Evolutionary conservation across 176 grass and related monocot genomes (phyloP).

Genomic region (Eragrostis nindensis): DNA sequence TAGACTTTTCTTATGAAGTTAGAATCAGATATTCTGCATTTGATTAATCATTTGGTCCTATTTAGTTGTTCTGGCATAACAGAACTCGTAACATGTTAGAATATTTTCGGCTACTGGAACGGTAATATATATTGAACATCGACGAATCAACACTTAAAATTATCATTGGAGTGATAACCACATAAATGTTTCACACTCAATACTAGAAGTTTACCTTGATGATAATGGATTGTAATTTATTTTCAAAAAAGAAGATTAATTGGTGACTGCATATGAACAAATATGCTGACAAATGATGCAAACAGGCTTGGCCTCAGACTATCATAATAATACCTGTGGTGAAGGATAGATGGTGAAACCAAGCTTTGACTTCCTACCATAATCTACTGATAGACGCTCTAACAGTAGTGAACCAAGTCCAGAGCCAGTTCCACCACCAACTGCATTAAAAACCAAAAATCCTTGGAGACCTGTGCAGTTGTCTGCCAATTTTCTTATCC

Average conservation of each 20-base stretch:
- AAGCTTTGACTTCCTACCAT: conserved; percentile 86
- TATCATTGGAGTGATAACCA: neutral
- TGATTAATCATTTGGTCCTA: neutral
- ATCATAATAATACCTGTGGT: conserved; percentile 50
- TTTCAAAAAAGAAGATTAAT: neutral
- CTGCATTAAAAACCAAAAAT: conserved; percentile 84
- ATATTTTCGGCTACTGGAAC: neutral
- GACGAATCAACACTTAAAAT: neutral
- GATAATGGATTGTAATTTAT: neutral
- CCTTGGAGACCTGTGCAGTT: conserved; percentile 85
- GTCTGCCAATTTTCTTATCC: conserved; percentile 83
- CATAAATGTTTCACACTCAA: neutral
- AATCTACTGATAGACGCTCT: conserved; percentile 78
- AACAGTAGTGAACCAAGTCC: conserved; percentile 81
- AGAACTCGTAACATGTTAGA: neutral
- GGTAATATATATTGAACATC: neutral
- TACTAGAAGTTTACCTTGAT: neutral
- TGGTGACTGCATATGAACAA: neutral
- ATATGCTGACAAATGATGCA: neutral
- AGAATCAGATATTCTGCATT: neutral
- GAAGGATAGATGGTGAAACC: conserved; percentile 92
- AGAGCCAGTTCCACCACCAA: conserved; percentile 75
- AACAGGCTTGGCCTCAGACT: neutral
- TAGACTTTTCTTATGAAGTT: neutral
- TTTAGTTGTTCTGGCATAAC: neutral